A percentile compares a stretch with the other conserved stretches of the same genome.
phyloP scores from a whole-genome alignment of 2,329 filamentous ascomycete species.

The Diplodia corticola region DNA sequence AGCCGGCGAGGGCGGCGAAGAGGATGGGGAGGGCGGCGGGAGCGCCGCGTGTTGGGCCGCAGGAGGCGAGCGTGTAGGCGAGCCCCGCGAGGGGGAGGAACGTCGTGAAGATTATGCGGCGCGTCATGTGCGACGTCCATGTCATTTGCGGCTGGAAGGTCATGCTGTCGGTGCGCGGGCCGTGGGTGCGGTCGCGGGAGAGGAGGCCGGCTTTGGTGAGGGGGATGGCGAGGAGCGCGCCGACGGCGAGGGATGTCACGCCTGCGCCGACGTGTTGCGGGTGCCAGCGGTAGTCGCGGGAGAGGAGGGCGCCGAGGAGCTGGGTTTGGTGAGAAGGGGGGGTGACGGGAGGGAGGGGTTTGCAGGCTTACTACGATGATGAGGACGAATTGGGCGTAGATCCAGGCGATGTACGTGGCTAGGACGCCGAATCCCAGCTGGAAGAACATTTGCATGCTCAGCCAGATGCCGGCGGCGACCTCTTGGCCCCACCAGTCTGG shows the following conservation, averaged over 20 bases:
- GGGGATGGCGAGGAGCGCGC: constrained; percentile 68
- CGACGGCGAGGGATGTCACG: constrained; percentile 66
- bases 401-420: constrained; percentile 71
- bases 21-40: constrained; percentile 64
- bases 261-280: constrained; percentile 67
- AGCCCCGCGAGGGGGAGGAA: constrained; percentile 66
- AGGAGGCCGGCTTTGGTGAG: constrained; percentile 72
- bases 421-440: constrained; percentile 74
- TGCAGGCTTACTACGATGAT: constrained; percentile 63
- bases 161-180: constrained; percentile 64
- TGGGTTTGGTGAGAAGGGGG: too few relatives aligned
- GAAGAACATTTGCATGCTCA: constrained; percentile 69
- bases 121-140: constrained; percentile 72
- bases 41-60: constrained; percentile 56
- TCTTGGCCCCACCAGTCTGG: constrained; percentile 78
- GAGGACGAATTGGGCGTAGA: constrained; percentile 73
- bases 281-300: constrained; percentile 64
- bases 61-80: constrained; percentile 66
- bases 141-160: constrained; percentile 64
- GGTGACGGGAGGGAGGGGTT: neutral
- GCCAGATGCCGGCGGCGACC: constrained; percentile 66
- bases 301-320: constrained; percentile 70
- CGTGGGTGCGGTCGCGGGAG: constrained; percentile 62
- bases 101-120: constrained; percentile 67
- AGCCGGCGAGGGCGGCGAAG: constrained; percentile 67